Evolutionary conservation across 106 monocot genomes (phyloP).

Genomic region (Dioscorea dumetorum): DNA sequence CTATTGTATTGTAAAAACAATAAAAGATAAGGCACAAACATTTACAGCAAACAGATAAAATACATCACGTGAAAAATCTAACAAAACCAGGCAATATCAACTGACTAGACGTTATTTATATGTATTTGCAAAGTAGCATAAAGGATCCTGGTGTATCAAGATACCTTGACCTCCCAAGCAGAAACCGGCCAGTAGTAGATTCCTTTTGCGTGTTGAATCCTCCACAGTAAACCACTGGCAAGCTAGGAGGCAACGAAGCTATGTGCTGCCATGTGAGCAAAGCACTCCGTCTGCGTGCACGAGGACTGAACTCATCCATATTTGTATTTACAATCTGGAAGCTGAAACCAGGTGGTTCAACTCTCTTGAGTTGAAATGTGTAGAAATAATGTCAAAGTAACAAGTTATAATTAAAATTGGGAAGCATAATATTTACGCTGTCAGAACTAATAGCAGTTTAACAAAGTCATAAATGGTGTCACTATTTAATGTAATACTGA

Average conservation of each 20-base stretch:
- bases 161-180: slow-evolving; percentile 96
- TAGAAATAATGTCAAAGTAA: slow-evolving; percentile 71
- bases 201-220: slow-evolving; percentile 96
- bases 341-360: slow-evolving; percentile 82
- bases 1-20: too few relatives aligned
- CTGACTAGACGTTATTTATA: not conserved
- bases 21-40: too few relatives aligned
- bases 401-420: not conserved
- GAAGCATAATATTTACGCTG: not conserved
- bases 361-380: slow-evolving; percentile 95
- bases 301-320: slow-evolving; percentile 81
- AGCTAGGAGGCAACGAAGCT: slow-evolving; percentile 84
- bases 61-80: too few relatives aligned
- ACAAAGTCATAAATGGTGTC: not conserved
- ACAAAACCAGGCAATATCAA: too few relatives aligned
- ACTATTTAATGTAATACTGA: not conserved
- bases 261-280: slow-evolving; percentile 98
- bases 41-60: too few relatives aligned
- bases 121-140: not conserved
- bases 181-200: slow-evolving; percentile 90
- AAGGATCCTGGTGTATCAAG: not conserved
- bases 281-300: slow-evolving; percentile 86
- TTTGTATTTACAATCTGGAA: slow-evolving; percentile 95
- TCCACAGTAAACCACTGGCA: slow-evolving; percentile 89
- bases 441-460: not conserved